Conservation (phyloP, 192 early-diverging fungal genomes). For the Coemansia sp. region DNA sequence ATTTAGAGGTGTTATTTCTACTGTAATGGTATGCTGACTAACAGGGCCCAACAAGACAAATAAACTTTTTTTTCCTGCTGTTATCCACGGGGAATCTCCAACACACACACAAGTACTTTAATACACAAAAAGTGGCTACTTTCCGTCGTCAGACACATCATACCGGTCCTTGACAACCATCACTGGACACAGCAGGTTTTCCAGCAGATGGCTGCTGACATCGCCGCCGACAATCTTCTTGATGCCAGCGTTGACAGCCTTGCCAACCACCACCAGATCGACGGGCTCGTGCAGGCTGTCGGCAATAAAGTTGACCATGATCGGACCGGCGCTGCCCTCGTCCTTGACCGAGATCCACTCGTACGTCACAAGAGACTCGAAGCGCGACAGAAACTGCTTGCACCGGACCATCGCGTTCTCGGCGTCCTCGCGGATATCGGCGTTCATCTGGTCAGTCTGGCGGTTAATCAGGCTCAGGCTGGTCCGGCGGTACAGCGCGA, state of each 20-base stretch:
- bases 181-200: conserved; percentile 30
- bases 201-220: conserved; percentile 40
- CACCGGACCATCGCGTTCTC: conserved; percentile 42
- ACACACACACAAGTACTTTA: too few species aligned
- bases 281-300: conserved; percentile 33
- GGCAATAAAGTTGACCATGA: conserved; percentile 37
- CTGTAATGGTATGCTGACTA: too few species aligned
- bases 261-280: conserved; percentile 43
- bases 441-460: conserved; percentile 50
- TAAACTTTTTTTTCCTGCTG: too few species aligned
- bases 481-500: conserved; percentile 41
- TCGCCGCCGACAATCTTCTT: conserved; percentile 42
- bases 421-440: conserved; percentile 50
- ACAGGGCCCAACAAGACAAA: too few species aligned
- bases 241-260: conserved; percentile 20
- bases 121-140: not conserved
- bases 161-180: conserved; percentile 55
- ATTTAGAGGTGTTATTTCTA: too few species aligned
- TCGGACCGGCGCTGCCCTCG: conserved; percentile 43
- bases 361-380: conserved; percentile 46
- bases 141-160: conserved; percentile 47
- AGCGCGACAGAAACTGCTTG: conserved; percentile 53
- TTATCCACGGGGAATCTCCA: too few species aligned
- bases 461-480: conserved; percentile 44
- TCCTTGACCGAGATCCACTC: conserved; percentile 55